A percentile compares a stretch with the other conserved stretches of the same genome.
These are phyloP conservation scores for Raffaelea deltoideospora DNA, from an alignment of 2,329 filamentous ascomycete species.

Conservation along the genomic window DNA sequence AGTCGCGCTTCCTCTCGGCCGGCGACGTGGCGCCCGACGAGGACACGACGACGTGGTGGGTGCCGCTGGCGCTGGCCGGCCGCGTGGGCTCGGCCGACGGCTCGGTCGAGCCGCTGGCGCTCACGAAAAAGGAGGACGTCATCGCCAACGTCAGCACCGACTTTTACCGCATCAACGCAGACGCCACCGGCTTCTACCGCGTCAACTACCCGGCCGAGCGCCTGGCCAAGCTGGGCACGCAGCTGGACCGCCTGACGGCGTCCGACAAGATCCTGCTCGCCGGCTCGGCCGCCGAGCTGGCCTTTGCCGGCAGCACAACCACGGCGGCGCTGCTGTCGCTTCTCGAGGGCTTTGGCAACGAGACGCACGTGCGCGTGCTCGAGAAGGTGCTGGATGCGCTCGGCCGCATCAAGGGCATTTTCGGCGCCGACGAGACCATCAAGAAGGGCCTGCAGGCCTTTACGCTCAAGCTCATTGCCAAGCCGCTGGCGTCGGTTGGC, in stretches of 20 bases:
- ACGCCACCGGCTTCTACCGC: constrained; percentile 77
- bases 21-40: constrained; percentile 86
- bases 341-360: constrained; percentile 66
- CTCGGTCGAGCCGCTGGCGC: constrained; percentile 42
- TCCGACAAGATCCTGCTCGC: constrained; percentile 90
- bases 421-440: constrained; percentile 59
- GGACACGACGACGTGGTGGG: constrained; percentile 88
- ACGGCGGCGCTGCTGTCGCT: constrained; percentile 73
- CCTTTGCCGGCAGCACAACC: constrained; percentile 70
- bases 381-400: constrained; percentile 68
- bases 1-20: constrained; percentile 79
- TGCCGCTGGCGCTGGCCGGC: constrained; percentile 74
- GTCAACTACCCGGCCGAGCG: constrained; percentile 85
- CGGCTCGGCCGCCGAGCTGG: constrained; percentile 77
- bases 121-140: constrained; percentile 64
- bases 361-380: constrained; percentile 82
- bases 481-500: constrained; percentile 66
- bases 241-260: constrained; percentile 59
- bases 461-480: constrained; percentile 58
- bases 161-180: constrained; percentile 90
- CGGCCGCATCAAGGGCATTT: constrained; percentile 66
- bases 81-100: constrained; percentile 45
- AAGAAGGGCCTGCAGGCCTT: constrained; percentile 64
- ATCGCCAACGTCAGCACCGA: constrained; percentile 58
- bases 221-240: constrained; percentile 63